Base-by-base conservation (phyloP, 2,329 filamentous ascomycete genomes). In the Talaromyces funiculosus region DNA sequence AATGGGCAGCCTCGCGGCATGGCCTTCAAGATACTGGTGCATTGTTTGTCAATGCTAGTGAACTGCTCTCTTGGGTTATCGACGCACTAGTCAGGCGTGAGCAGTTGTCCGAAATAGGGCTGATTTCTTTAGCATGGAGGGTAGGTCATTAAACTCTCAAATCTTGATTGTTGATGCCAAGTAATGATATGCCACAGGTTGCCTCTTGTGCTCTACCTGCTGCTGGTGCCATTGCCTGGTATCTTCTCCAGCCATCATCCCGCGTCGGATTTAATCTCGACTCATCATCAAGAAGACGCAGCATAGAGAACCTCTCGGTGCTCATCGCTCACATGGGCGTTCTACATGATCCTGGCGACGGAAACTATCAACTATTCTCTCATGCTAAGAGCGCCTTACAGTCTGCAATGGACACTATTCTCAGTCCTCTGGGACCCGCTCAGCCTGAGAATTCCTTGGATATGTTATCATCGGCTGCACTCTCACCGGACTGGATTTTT, bases 401-500 rank as follows among this genome's bases (percentile, higher is more conserved):
- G 35, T 61, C 59, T 37, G 59, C 59, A 43, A 61, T 61, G 59
- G 59, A 61, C 45, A 61, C 59, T 4, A 61, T 61, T 31, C 53
- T 61, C n/a, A 29, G 40, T n/a, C 59, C 53, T 12, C 38, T 53
- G 16, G 33, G 24, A 53, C 37, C 59, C 2, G 33, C 31, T 20
- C 59, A 61, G 2, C 38, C 59, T 10, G 53, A 61, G 35, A 61
- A 26, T 35, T 43, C 59, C 5, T 20, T 61, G 16, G 53, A 57
- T 10, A 57, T 61, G 29, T 18, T 58, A 16, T 43, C 53, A 24
- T 22, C 45, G n/a, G 33, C 59, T 12, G 26, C 59, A 6, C 7
- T 57, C n/a, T 40, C 53, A 9, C 53, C 59, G 7, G 59, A 61
- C 26, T 61, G 59, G 59, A 33, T 61, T 16, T 53, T 43, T 31